A percentile compares a stretch with the other conserved stretches of the same genome.
phyloP scores from a whole-genome alignment of 2,329 filamentous ascomycete genomes.

The Penicillium sp. region DNA sequence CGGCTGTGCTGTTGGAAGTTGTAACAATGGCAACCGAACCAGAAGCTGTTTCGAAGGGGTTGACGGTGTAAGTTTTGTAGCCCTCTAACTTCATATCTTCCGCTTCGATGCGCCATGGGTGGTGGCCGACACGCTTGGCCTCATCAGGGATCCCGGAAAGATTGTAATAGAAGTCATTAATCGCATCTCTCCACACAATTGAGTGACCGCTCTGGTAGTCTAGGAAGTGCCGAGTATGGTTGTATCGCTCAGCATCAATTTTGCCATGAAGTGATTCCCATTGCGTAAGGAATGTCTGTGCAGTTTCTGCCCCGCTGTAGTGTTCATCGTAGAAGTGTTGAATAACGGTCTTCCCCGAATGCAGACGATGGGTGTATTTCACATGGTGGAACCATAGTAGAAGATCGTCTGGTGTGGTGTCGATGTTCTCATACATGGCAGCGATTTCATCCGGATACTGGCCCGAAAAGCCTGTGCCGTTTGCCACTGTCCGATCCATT shows the following conservation, averaged over 20 bases:
- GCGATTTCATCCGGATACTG: constrained; percentile 65
- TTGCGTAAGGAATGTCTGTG: constrained; percentile 53
- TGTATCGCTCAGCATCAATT: constrained; percentile 60
- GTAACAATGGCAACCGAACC: constrained; percentile 57
- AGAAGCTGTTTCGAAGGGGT: constrained; percentile 61
- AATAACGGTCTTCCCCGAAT: constrained; percentile 65
- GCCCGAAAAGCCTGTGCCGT: constrained; percentile 64
- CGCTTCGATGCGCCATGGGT: constrained; percentile 67
- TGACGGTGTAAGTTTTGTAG: constrained; percentile 55
- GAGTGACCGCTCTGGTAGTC: constrained; percentile 67
- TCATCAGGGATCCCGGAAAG: constrained; percentile 61
- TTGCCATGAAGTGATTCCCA: constrained; percentile 57
- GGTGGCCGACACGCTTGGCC: constrained; percentile 55
- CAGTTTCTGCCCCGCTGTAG: constrained; percentile 58
- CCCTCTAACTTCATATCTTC: constrained; percentile 62
- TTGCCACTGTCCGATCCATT: constrained; percentile 68
- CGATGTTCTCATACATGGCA: constrained; percentile 56
- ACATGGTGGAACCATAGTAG: constrained; percentile 75
- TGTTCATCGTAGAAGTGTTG: constrained; percentile 66
- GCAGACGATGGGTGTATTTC: constrained; percentile 61
- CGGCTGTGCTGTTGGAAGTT: constrained; percentile 50
- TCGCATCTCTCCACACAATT: constrained; percentile 67
- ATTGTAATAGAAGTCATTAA: constrained; percentile 63
- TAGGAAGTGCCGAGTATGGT: constrained; percentile 58
- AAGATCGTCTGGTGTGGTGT: constrained; percentile 65